Evolutionary conservation across 2,329 filamentous ascomycete genomes (phyloP).

Genomic region (Pseudogymnoascus sp.): DNA sequence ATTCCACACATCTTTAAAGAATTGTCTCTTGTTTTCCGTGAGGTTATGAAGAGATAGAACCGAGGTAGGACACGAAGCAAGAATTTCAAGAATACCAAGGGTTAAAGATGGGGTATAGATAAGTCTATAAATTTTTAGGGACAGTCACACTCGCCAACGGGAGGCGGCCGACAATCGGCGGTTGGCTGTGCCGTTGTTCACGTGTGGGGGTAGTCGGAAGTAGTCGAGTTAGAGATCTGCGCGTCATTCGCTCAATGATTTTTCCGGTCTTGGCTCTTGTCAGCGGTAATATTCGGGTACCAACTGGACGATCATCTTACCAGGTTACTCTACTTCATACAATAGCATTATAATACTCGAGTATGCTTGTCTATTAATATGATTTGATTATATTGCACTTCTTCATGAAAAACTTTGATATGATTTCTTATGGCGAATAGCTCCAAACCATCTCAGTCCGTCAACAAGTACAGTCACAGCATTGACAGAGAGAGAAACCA

Average conservation of each 20-base stretch:
- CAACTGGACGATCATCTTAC: slow-evolving; percentile 3
- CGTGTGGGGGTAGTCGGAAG: not conserved
- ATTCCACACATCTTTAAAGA: slow-evolving; percentile 82
- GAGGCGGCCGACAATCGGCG: slow-evolving; percentile 6
- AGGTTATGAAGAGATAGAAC: not conserved
- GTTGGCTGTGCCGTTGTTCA: not conserved
- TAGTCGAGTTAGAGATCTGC: not conserved
- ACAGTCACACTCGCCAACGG: slow-evolving; percentile 12
- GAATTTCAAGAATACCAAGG: slow-evolving; percentile 12
- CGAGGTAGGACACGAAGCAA: slow-evolving; percentile 3
- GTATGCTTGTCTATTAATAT: not conserved
- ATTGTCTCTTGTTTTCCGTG: slow-evolving; percentile 12
- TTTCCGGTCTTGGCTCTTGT: not conserved
- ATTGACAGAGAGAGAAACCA: not conserved
- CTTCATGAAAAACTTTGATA: not conserved
- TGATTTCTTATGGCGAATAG: not conserved
- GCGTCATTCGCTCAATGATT: not conserved
- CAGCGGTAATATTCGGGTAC: not conserved
- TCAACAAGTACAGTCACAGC: not conserved
- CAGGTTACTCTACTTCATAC: not conserved
- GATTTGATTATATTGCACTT: not conserved
- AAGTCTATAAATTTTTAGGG: slow-evolving; percentile 7
- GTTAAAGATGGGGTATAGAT: slow-evolving; percentile 9
- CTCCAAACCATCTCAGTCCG: not conserved
- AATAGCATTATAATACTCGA: not conserved